phyloP scores from a whole-genome alignment of 768 basidiomycete species.

The Tulasnella sp. region DNA sequence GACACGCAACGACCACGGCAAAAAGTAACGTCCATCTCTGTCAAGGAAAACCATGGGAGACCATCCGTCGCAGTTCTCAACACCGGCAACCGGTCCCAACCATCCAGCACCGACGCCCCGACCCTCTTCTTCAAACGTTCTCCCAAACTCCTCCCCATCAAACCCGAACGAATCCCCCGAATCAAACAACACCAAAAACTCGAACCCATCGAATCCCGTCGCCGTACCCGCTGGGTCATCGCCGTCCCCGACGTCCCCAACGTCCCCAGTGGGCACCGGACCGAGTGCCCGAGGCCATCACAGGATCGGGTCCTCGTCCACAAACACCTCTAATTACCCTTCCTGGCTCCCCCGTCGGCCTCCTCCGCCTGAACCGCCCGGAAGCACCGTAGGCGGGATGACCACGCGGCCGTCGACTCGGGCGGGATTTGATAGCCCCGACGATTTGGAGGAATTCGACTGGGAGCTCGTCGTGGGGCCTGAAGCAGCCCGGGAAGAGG shows the following conservation, averaged over 20 bases:
- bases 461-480: slow-evolving; percentile 1
- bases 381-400: slow-evolving; percentile 35
- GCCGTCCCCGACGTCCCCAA: slow-evolving; percentile 1
- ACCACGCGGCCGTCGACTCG: slow-evolving; percentile 13
- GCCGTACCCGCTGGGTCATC: neutral
- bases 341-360: slow-evolving; percentile 79
- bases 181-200: slow-evolving; percentile 4
- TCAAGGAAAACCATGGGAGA: neutral
- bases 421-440: slow-evolving; percentile 16
- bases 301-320: slow-evolving; percentile 10
- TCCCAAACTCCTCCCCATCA: neutral
- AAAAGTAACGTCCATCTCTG: neutral
- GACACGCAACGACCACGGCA: neutral
- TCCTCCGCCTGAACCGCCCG: slow-evolving; percentile 64
- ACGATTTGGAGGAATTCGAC: slow-evolving; percentile 15
- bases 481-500: neutral
- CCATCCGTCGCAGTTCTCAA: neutral
- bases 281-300: slow-evolving; percentile 6
- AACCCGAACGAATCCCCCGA: neutral
- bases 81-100: no score
- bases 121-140: neutral
- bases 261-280: neutral
- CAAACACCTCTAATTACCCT: slow-evolving; percentile 45
- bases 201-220: neutral
- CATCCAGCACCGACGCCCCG: slow-evolving; percentile 4